A percentile compares a stretch with the other conserved stretches of the same genome.
Conservation (phyloP, 345 rosid genomes). For the Aegle marmelos region DNA sequence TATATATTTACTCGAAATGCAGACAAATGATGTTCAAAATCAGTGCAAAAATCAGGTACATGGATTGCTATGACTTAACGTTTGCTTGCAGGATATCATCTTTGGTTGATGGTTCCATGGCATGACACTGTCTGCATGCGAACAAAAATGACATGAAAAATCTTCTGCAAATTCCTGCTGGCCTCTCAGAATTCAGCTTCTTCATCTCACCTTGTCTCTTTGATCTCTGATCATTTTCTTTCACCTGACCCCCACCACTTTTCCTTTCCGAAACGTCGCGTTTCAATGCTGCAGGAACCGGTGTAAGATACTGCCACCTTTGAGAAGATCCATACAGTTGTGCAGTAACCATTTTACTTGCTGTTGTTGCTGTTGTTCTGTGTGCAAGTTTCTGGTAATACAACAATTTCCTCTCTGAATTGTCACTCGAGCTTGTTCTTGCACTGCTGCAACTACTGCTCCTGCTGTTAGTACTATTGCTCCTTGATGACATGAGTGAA, state of each 20-base stretch:
- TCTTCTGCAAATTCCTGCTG: constrained; percentile 42
- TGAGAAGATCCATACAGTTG: constrained; percentile 62
- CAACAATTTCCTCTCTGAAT: constrained; percentile 28
- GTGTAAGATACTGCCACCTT: constrained; percentile 70
- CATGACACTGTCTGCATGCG: constrained; percentile 75
- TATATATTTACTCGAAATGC: constrained; percentile 1
- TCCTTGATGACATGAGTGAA: constrained; percentile 56
- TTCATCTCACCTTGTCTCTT: constrained; percentile 14
- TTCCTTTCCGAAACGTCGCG: constrained; percentile 47
- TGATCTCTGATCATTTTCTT: constrained; percentile 27
- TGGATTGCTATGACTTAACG: not conserved
- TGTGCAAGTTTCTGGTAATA: constrained; percentile 20
- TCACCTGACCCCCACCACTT: constrained; percentile 17
- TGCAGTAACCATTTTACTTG: constrained; percentile 48
- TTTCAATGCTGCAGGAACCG: constrained; percentile 37
- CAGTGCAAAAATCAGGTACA: not conserved
- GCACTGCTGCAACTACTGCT: constrained; percentile 67
- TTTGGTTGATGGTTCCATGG: constrained; percentile 65
- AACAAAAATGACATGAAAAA: constrained; percentile 48
- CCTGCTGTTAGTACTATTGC: constrained; percentile 67
- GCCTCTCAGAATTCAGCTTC: constrained; percentile 10
- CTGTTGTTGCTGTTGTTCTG: constrained; percentile 18
- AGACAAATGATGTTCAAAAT: not conserved
- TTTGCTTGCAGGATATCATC: constrained; percentile 16
- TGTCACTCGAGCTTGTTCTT: constrained; percentile 58